Conservation (phyloP, 23 red algal genomes). For the Gracilaria gracilis region DNA sequence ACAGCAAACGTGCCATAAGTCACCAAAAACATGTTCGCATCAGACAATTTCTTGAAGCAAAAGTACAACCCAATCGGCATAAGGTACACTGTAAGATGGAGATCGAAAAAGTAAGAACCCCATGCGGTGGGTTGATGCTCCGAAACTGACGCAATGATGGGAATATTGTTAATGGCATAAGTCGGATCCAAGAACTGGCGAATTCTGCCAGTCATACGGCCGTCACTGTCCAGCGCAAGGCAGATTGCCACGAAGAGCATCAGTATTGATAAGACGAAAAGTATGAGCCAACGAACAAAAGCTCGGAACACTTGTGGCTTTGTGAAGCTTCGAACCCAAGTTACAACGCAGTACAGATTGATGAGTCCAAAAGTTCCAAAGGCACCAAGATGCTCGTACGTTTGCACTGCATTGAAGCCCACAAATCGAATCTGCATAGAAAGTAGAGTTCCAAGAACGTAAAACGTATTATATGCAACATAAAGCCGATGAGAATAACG, state of each 20-base stretch:
- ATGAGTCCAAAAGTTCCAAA: conserved; percentile 89
- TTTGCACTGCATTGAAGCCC: conserved; percentile 95
- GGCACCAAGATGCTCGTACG: conserved; percentile 91
- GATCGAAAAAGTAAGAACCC: conserved; percentile 99
- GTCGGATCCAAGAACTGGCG: conserved; percentile 98
- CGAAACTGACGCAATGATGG: conserved; percentile 97
- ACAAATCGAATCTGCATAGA: conserved; percentile 99
- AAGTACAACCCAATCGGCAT: conserved; percentile 96
- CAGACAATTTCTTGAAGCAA: conserved; percentile 88
- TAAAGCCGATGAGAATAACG: conserved; percentile 95
- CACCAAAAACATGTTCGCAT: conserved; percentile 88
- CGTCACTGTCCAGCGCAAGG: conserved; percentile 65
- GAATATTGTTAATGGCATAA: conserved; percentile 94
- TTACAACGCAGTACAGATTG: conserved; percentile 77
- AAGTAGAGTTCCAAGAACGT: conserved; percentile 94
- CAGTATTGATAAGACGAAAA: conserved; percentile 42
- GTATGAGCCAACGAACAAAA: conserved; percentile 72
- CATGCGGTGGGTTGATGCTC: conserved; percentile 99
- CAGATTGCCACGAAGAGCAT: conserved; percentile 57
- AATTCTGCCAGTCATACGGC: conserved; percentile 92
- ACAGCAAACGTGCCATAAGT: conserved; percentile 90
- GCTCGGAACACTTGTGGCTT: conserved; percentile 66
- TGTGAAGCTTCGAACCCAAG: conserved; percentile 88
- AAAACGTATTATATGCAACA: conserved; percentile 95
- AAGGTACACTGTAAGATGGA: conserved; percentile 89